phyloP scores from a whole-genome alignment of 768 basidiomycete species.

The Epithele typhae region DNA sequence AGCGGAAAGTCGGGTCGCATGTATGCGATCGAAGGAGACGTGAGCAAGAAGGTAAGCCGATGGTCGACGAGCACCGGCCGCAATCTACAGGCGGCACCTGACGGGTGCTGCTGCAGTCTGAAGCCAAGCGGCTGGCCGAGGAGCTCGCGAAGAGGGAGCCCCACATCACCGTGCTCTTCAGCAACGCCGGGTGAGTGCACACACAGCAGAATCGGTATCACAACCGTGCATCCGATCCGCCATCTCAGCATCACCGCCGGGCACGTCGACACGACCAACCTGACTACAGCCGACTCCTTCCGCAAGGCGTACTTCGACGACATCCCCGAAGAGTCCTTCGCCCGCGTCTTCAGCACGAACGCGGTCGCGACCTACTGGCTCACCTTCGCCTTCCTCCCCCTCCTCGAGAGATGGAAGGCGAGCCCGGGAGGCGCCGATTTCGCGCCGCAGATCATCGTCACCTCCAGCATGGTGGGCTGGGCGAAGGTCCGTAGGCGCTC shows the following conservation, averaged over 20 bases:
- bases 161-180: slow-evolving; percentile 44
- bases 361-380: slow-evolving; percentile 49
- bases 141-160: slow-evolving; percentile 34
- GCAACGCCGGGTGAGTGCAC: slow-evolving; percentile 42
- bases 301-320: slow-evolving; percentile 36
- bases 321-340: slow-evolving; percentile 34
- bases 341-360: slow-evolving; percentile 34
- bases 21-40: slow-evolving; percentile 38
- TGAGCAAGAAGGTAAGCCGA: slow-evolving; percentile 33
- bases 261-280: slow-evolving; percentile 22
- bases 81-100: too few relatives aligned
- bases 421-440: slow-evolving; percentile 29
- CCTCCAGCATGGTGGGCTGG: slow-evolving; percentile 50
- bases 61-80: too few relatives aligned
- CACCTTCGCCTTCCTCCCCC: slow-evolving; percentile 51
- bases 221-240: too few relatives aligned
- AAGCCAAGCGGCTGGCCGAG: slow-evolving; percentile 38
- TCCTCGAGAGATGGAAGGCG: slow-evolving; percentile 44
- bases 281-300: slow-evolving; percentile 33
- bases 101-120: slow-evolving; percentile 25
- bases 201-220: too few relatives aligned
- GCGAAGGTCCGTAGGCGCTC: slow-evolving; percentile 32
- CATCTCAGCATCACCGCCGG: slow-evolving; percentile 26
- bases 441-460: slow-evolving; percentile 46
- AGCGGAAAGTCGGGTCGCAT: slow-evolving; percentile 30